Conservation (phyloP, 176 grass and related monocot genomes). For the Eleusine indica region DNA sequence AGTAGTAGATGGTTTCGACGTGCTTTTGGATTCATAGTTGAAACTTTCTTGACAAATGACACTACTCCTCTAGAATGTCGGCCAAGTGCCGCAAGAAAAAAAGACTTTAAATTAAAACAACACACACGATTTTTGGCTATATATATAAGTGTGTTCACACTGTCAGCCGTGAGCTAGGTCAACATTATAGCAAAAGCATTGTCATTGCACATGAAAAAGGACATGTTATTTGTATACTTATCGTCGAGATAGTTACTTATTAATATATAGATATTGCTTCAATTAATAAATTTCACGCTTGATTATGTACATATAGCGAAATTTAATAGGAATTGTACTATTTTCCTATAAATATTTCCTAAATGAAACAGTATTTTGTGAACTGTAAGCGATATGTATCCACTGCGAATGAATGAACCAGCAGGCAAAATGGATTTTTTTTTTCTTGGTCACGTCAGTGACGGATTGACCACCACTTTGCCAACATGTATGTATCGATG, state of each 20-base stretch:
- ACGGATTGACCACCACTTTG: neutral
- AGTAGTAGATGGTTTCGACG: neutral
- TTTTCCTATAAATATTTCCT: too few species aligned
- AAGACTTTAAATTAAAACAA: neutral
- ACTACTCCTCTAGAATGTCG: neutral
- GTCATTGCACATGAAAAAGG: too few species aligned
- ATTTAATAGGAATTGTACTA: too few species aligned
- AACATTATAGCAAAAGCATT: too few species aligned
- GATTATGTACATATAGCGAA: too few species aligned
- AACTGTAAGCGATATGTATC: neutral
- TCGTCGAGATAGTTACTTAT: too few species aligned
- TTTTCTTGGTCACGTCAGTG: constrained; percentile 11
- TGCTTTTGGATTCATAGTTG: neutral
- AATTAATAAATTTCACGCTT: too few species aligned
- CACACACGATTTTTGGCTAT: neutral
- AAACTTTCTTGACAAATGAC: neutral
- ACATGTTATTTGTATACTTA: too few species aligned
- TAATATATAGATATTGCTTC: too few species aligned
- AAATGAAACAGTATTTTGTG: too few species aligned
- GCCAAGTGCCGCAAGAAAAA: neutral
- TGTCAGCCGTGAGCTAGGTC: neutral
- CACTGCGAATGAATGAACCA: neutral
- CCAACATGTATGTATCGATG: constrained; percentile 15
- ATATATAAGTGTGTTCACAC: neutral
- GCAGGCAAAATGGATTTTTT: neutral